Percentiles rank a stretch among this genome's conserved stretches.
Conservation (phyloP, 805 yeast genomes). For the Pichia manshurica region DNA sequence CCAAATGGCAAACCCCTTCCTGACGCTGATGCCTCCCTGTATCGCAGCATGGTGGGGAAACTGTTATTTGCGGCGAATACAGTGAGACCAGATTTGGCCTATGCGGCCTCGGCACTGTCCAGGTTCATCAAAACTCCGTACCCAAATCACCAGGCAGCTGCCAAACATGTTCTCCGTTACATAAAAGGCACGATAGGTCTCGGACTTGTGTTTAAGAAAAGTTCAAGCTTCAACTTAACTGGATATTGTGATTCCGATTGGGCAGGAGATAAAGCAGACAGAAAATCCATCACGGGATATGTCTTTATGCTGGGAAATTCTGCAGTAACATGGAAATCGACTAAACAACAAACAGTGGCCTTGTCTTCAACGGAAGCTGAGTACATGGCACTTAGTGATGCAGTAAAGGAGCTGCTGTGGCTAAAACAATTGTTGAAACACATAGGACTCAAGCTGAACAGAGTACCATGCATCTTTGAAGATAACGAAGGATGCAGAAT, state of each 20-base stretch:
- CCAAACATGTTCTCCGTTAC: constrained; percentile 3
- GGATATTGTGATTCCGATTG: constrained; percentile 16
- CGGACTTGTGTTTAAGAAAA: neutral
- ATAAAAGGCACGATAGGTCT: constrained; percentile 3
- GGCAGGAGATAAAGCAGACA: constrained; percentile 10
- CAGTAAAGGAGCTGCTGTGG: constrained; percentile 2
- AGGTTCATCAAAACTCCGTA: constrained; percentile 1
- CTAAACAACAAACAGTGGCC: constrained; percentile 1
- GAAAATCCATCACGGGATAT: constrained; percentile 12
- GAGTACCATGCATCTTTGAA: neutral
- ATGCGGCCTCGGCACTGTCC: constrained; percentile 3
- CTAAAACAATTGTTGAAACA: neutral
- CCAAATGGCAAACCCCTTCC: neutral
- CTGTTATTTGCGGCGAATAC: constrained; percentile 3
- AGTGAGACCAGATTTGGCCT: neutral
- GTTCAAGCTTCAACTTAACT: neutral
- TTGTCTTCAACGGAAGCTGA: neutral
- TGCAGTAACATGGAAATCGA: constrained; percentile 3
- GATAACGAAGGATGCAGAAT: constrained; percentile 4
- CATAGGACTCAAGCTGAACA: neutral
- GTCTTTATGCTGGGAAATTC: constrained; percentile 5
- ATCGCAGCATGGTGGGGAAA: constrained; percentile 5
- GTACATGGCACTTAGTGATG: constrained; percentile 4
- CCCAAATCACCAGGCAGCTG: constrained; percentile 3
- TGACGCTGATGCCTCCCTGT: neutral